phyloP scores from a whole-genome alignment of 2,329 filamentous ascomycete species.

The Sporothrix globosa region DNA sequence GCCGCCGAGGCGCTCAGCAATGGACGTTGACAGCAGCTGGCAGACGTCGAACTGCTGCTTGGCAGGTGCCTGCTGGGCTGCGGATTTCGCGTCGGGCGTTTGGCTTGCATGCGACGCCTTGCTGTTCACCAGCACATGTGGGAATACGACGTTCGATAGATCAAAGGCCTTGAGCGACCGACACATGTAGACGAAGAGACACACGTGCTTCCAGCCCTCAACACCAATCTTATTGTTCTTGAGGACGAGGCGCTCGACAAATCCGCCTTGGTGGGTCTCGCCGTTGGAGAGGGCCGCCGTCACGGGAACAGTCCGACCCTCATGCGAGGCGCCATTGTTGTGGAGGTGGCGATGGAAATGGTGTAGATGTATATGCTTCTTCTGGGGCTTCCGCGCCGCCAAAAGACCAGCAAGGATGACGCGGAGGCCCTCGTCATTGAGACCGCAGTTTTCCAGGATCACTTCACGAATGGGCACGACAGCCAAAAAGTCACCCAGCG shows the following conservation, averaged over 20 bases:
- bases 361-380: constrained; percentile 52
- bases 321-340: constrained; percentile 36
- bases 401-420: constrained; percentile 85
- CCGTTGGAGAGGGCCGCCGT: constrained; percentile 44
- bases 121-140: constrained; percentile 43
- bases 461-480: constrained; percentile 89
- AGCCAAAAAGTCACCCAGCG: constrained; percentile 89
- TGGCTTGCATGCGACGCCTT: constrained; percentile 3
- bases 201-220: constrained; percentile 90
- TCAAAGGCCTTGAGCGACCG: constrained; percentile 84
- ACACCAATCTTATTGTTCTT: constrained; percentile 89
- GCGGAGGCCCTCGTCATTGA: constrained; percentile 84
- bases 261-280: constrained; percentile 61
- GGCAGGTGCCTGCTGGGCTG: constrained; percentile 34
- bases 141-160: constrained; percentile 81
- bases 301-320: constrained; percentile 37
- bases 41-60: constrained; percentile 56
- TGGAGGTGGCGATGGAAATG: constrained; percentile 30
- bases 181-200: constrained; percentile 87
- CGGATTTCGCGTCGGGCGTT: not conserved
- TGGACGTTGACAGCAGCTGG: constrained; percentile 70
- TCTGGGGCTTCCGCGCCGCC: constrained; percentile 70
- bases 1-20: constrained; percentile 76
- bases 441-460: constrained; percentile 80
- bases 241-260: constrained; percentile 82